Percentiles rank a stretch among this genome's conserved stretches.
Conservation (phyloP, 208 protist species). For the Acanthamoeba polyphaga region DNA sequence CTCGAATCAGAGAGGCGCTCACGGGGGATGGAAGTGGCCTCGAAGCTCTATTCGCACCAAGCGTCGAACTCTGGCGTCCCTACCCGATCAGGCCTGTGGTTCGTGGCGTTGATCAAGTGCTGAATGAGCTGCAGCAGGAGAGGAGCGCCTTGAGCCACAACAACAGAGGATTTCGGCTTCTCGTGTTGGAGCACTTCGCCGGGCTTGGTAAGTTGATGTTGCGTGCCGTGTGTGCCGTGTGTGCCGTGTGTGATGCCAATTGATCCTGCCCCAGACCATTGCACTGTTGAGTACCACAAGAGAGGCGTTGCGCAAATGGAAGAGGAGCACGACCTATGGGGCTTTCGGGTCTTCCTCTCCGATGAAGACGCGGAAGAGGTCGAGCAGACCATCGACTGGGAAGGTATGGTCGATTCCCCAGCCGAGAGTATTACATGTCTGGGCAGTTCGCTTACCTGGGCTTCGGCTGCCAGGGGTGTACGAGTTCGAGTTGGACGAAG, state of each 20-base stretch:
- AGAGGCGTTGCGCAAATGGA: neutral
- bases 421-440: no score
- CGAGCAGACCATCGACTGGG: neutral
- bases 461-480: neutral
- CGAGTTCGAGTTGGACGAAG: neutral
- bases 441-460: neutral
- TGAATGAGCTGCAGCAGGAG: neutral
- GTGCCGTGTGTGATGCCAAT: neutral
- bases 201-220: neutral
- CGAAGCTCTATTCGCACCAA: neutral
- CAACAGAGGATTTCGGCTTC: neutral
- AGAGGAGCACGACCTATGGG: neutral
- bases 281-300: neutral
- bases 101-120: neutral
- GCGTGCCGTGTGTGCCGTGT: no score
- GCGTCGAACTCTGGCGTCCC: neutral
- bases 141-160: neutral
- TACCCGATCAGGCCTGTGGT: neutral
- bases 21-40: neutral
- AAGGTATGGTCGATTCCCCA: neutral
- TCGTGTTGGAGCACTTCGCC: neutral
- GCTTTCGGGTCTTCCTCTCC: neutral
- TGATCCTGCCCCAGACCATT: neutral
- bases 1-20: neutral
- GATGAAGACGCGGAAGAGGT: neutral